Evolutionary conservation across 176 grass and related monocot species (phyloP).

Genomic region (Cocos nucifera): DNA sequence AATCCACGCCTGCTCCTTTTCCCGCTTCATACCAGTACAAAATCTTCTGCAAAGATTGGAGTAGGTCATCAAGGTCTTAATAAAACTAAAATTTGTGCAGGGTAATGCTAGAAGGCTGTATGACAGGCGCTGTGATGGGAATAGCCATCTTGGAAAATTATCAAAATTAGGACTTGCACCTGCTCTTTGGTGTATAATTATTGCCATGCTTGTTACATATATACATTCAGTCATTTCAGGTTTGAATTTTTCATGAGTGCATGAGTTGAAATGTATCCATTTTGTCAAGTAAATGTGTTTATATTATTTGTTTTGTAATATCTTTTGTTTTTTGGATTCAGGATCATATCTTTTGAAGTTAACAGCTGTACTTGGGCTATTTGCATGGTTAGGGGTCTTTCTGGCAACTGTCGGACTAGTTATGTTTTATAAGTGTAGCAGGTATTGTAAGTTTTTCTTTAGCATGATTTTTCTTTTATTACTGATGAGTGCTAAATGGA

Average conservation of each 20-base stretch:
- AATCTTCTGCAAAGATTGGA: background rate
- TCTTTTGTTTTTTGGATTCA: slow-evolving; percentile 29
- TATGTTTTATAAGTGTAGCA: slow-evolving; percentile 99
- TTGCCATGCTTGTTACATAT: slow-evolving; percentile 63
- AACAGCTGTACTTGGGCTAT: slow-evolving; percentile 53
- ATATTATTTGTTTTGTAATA: slow-evolving; percentile 1
- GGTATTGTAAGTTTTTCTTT: slow-evolving; percentile 32
- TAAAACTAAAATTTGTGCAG: slow-evolving; percentile 30
- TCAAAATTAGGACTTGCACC: slow-evolving; percentile 89
- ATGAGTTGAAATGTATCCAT: too few species aligned
- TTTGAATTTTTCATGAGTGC: slow-evolving; percentile 11
- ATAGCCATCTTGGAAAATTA: slow-evolving; percentile 44
- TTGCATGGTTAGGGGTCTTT: slow-evolving; percentile 89
- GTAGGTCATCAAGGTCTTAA: slow-evolving; percentile 3
- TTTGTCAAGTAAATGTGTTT: too few species aligned
- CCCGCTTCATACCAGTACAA: background rate
- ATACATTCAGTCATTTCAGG: slow-evolving; percentile 81
- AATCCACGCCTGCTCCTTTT: background rate
- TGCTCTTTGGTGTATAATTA: slow-evolving; percentile 67
- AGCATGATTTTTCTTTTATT: background rate
- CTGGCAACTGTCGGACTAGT: slow-evolving; percentile 66
- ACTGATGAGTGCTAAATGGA: too few species aligned
- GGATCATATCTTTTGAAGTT: slow-evolving; percentile 48
- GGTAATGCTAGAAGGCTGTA: slow-evolving; percentile 91
- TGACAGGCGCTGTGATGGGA: slow-evolving; percentile 65